Base-by-base conservation (phyloP, 225 moss, liverwort and hornwort genomes). In the Lunularia cruciata region DNA sequence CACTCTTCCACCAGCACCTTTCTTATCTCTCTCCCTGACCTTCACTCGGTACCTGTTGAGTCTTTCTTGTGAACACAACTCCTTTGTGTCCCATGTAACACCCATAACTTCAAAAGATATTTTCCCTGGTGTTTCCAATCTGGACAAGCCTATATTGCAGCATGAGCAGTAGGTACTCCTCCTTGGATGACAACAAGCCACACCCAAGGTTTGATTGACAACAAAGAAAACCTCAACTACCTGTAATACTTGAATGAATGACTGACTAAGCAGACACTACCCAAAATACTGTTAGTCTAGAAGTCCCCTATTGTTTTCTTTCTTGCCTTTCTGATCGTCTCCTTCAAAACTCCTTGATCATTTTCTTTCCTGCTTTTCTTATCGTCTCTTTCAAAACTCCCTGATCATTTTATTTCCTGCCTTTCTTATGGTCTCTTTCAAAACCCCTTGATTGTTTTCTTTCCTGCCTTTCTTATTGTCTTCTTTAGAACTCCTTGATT, bases 121-220 rank as follows among this genome's bases (percentile, higher is more conserved):
- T 47, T 57, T 59, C 51, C 64, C 69, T 73, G 49, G 60, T 58
- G 49, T 58, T 52, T 0, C 58, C 33, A 49, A 73, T 53, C 39
- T 35, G 39, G 1, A 43, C 57, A 45, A 57, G 62, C 39, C 25
- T 46, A 27, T 30, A 4, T 14, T 23, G 27, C 10, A 38, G 20
- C 11, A 45, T 67, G n/a, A 16, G 20, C 61, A 34, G 51, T 2
- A 18, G 23, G 20, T 46, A 47, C 39, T 33, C 62, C 34, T 8
- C 22, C 13, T 31, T 54, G 0, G 27, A 3, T 36, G 34, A 43
- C 25, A 25, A 39, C 22, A 36, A 20, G 54, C 10, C 25, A n/a
- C 27, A 13, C 56, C 3, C 13, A 12, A 37, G 47, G 30, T 3
- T 15, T 14, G 34, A 42, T 16, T 46, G 39, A 25, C 32, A 16